Evolutionary conservation across 306 rosid species (phyloP), one percentile per base, ranked within the genome.

Genomic region (Heteromeles arbutifolia): DNA sequence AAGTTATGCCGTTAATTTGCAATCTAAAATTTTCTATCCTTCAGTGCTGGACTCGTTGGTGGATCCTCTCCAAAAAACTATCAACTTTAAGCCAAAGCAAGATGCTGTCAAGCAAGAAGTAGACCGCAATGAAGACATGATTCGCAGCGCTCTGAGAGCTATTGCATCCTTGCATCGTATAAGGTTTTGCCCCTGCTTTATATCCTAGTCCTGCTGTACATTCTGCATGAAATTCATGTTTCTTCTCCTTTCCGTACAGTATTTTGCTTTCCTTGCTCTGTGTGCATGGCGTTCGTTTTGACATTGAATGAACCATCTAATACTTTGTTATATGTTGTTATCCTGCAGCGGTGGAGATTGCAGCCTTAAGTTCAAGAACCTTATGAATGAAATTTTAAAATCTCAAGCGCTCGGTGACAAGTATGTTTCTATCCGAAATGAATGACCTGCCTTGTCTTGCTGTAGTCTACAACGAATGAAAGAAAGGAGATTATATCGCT

Each of bases 91-190:
- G 90, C 98, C 98, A 28, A 96, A 96, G 87, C 97, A 78, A 88
- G 97, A 96, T 79, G 98, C 99, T 63, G 99, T 96, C 68, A 96
- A 96, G 87, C 99, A 96, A 89, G 98, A 96, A 86, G 98, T 96
- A 54, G 99, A 96, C 85, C 98, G 99, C 67, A 96, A 96, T 79
- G 99, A 96, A 83, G 99, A 96, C 89, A 92, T 96, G 99, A 92
- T 96, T 79, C 97, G 99, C 78, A 96, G 99, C 41, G 98, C 98
- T 62, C 98, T 96, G 58, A 89, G 99, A 64, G 97, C 99, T 43
- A 88, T 96, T 86, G 96, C 97, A 45, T 90, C 99, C 72, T 79
- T 96, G 88, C 91, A 90, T 77, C 96, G 92, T 79, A 92, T 90
- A 69, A 96, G 99, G 99, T 96, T 74, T 43, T 63, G 78, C 83